Percentiles rank a stretch among this genome's conserved stretches.
phyloP scores from a whole-genome alignment of 257 asterid genomes.

The Knoxia roxburghii region DNA sequence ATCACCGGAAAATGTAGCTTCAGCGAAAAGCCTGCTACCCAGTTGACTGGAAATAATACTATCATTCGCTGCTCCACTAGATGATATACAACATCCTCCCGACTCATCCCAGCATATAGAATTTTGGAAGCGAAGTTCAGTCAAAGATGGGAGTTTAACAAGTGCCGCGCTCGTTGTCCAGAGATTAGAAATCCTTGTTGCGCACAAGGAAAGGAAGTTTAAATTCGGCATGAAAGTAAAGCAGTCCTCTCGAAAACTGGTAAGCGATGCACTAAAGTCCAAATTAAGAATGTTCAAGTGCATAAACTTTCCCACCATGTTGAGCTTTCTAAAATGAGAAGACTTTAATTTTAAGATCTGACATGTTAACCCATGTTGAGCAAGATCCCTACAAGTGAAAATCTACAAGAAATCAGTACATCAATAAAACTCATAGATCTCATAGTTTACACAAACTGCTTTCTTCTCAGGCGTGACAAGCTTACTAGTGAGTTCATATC shows the following conservation, averaged over 20 bases:
- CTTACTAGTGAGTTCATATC: background rate
- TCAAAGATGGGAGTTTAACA: constrained; percentile 64
- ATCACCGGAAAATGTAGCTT: constrained; percentile 34
- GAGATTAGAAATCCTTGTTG: constrained; percentile 73
- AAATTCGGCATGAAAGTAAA: constrained; percentile 80
- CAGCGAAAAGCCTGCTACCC: constrained; percentile 28
- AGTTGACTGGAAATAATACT: constrained; percentile 31
- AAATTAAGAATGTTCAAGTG: constrained; percentile 64
- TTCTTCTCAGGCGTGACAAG: background rate
- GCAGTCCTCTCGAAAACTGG: constrained; percentile 78
- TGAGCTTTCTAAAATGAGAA: constrained; percentile 81
- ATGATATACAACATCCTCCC: constrained; percentile 33
- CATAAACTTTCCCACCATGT: constrained; percentile 60
- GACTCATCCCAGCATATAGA: constrained; percentile 34
- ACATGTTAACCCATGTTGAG: constrained; percentile 74
- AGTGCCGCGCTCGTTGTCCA: constrained; percentile 89
- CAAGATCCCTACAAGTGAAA: constrained; percentile 61
- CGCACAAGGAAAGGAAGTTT: constrained; percentile 73
- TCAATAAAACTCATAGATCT: background rate
- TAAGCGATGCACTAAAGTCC: constrained; percentile 82
- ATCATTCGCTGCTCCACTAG: constrained; percentile 27
- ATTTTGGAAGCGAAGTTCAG: constrained; percentile 75
- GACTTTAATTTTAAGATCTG: constrained; percentile 60
- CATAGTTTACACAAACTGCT: background rate
- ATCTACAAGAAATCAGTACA: constrained; percentile 8